phyloP scores from a whole-genome alignment of 2,329 filamentous ascomycete species.

The Phoma sp. region DNA sequence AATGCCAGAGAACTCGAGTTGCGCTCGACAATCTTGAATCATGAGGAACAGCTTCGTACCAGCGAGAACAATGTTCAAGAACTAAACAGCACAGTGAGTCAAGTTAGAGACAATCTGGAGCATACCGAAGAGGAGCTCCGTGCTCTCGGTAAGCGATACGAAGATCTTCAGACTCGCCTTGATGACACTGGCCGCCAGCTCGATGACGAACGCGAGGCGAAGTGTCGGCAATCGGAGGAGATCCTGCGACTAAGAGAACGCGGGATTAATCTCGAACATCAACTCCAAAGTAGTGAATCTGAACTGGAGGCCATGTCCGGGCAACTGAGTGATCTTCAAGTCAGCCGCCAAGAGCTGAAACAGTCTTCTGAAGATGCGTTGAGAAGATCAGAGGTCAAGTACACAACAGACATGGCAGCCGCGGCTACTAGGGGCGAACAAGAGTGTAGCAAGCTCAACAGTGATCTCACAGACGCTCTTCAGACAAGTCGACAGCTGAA shows the following conservation, averaged over 20 bases:
- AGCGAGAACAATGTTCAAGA: conserved; percentile 17
- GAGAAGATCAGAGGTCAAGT: conserved; percentile 25
- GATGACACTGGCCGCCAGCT: conserved; percentile 32
- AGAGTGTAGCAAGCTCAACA: conserved; percentile 24
- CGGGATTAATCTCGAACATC: conserved; percentile 25
- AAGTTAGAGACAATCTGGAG: conserved; percentile 16
- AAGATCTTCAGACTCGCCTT: conserved; percentile 42
- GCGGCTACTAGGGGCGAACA: conserved; percentile 21
- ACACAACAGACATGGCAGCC: conserved; percentile 25
- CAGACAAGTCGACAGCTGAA: conserved; percentile 10
- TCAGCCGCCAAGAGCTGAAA: conserved; percentile 27
- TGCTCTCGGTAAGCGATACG: conserved; percentile 30
- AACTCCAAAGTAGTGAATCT: conserved; percentile 26
- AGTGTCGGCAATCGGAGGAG: conserved; percentile 25
- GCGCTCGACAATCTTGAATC: conserved; percentile 28
- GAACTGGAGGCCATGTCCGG: conserved; percentile 24
- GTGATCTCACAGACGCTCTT: conserved; percentile 25
- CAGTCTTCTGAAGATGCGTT: conserved; percentile 27
- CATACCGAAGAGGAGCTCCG: conserved; percentile 19
- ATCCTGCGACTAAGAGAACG: conserved; percentile 31
- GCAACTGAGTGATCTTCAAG: conserved; percentile 28
- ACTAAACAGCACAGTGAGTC: conserved; percentile 11
- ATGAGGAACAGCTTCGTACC: conserved; percentile 24
- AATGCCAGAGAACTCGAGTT: conserved; percentile 49
- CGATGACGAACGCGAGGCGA: conserved; percentile 26